These are phyloP conservation scores for Amanita fuliginea DNA, from an alignment of 768 basidiomycete species.

Conservation along the genomic window DNA sequence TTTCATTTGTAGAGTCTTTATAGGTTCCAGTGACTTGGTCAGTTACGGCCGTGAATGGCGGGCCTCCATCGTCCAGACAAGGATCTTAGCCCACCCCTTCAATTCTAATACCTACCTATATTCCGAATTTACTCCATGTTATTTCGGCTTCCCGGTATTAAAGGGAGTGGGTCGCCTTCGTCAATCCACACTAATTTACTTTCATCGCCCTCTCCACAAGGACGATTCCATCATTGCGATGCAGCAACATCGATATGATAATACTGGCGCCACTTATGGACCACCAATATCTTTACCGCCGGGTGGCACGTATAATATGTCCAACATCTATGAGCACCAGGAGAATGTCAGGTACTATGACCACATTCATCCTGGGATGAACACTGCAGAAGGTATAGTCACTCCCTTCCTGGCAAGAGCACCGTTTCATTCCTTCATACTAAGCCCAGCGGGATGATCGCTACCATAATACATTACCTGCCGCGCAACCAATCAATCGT, in stretches of 20 bases:
- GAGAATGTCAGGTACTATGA: no score
- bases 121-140: constrained; percentile 28
- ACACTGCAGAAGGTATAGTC: constrained; percentile 11
- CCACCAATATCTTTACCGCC: constrained; percentile 17
- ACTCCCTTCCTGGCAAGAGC: not conserved
- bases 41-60: constrained; percentile 28
- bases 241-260: constrained; percentile 33
- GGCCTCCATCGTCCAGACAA: constrained; percentile 31
- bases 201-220: constrained; percentile 8
- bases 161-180: constrained; percentile 19
- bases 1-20: constrained; percentile 18
- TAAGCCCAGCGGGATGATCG: not conserved
- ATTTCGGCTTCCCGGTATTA: constrained; percentile 30
- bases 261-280: constrained; percentile 20
- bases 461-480: constrained; percentile 9
- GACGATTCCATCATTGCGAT: constrained; percentile 12
- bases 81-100: not conserved
- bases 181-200: constrained; percentile 9
- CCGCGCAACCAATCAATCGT: constrained; percentile 7
- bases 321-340: constrained; percentile 21
- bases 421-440: not conserved
- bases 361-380: constrained; percentile 12
- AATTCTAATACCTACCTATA: constrained; percentile 5
- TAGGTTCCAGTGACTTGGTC: constrained; percentile 27
- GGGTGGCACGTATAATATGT: constrained; percentile 17